These are phyloP conservation scores for Mrakia gelida DNA, from an alignment of 768 basidiomycete species.

Conservation along the genomic window DNA sequence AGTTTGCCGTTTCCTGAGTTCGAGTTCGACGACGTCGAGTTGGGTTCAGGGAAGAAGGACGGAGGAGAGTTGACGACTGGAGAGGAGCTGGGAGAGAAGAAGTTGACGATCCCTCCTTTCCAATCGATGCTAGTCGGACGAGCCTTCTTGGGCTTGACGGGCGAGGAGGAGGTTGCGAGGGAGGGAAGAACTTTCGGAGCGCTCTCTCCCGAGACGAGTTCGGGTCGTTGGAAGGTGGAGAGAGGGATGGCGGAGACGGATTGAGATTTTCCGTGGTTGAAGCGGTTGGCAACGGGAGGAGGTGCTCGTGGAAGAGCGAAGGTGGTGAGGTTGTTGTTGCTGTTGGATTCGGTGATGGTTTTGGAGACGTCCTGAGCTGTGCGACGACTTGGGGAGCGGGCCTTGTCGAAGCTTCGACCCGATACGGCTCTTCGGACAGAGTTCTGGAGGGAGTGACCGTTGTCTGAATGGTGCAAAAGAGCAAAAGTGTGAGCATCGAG, in stretches of 20 bases:
- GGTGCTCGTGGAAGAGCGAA: background rate
- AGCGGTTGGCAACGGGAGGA: background rate
- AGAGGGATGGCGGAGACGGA: background rate
- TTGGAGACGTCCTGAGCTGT: background rate
- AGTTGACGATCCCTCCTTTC: constrained; percentile 22
- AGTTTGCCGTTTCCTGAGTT: background rate
- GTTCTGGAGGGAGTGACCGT: constrained; percentile 24
- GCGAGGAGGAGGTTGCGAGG: background rate
- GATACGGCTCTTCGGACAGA: constrained; percentile 22
- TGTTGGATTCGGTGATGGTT: background rate
- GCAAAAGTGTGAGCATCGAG: background rate
- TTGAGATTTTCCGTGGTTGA: background rate
- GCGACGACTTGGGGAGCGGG: background rate
- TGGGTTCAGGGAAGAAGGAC: background rate
- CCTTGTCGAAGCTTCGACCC: background rate
- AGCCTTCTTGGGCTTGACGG: constrained; percentile 5
- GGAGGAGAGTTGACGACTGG: constrained; percentile 4
- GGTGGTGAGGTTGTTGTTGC: background rate
- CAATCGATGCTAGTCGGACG: constrained; percentile 26
- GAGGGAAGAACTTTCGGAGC: background rate
- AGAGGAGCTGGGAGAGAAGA: constrained; percentile 19
- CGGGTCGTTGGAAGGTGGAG: background rate
- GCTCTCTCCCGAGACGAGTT: background rate
- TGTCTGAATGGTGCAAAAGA: background rate
- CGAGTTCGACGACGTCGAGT: background rate